Percentiles rank a stretch among this genome's conserved stretches.
These are phyloP conservation scores for Quillaja saponaria DNA, from an alignment of 306 rosid species.

Conservation along the genomic window DNA sequence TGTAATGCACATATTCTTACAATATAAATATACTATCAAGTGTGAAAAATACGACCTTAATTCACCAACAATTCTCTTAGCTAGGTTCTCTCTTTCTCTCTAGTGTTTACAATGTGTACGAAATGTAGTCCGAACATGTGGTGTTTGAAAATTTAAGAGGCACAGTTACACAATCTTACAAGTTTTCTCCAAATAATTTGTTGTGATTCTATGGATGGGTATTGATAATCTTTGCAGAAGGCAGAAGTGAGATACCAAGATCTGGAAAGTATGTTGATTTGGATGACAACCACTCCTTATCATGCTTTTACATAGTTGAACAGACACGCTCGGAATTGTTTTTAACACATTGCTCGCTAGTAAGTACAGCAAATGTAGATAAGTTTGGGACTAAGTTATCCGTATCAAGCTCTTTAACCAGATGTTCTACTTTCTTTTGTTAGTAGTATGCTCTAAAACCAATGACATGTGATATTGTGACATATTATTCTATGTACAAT, in stretches of 20 bases:
- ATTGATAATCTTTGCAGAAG: constrained; percentile 42
- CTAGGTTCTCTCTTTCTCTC: too few species aligned
- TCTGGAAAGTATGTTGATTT: constrained; percentile 47
- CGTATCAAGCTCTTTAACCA: constrained; percentile 66
- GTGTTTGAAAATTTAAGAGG: constrained; percentile 17
- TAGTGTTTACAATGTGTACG: too few species aligned
- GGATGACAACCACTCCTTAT: constrained; percentile 64
- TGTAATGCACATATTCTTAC: too few species aligned
- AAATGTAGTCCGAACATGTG: constrained; percentile 1
- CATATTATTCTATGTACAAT: too few species aligned
- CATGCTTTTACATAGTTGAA: constrained; percentile 72
- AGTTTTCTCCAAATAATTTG: constrained; percentile 28
- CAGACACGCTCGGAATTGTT: constrained; percentile 67
- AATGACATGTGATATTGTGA: too few species aligned
- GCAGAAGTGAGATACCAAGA: constrained; percentile 54
- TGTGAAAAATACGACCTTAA: too few species aligned
- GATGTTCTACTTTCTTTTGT: constrained; percentile 71
- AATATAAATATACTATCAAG: too few species aligned
- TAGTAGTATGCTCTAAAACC: too few species aligned
- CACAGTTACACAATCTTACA: constrained; percentile 13
- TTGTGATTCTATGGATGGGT: constrained; percentile 23
- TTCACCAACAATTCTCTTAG: too few species aligned
- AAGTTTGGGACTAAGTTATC: constrained; percentile 64
- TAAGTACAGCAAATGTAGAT: constrained; percentile 75
- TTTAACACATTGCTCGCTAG: constrained; percentile 59